Conservation (phyloP, 2,329 filamentous ascomycete genomes). For the Alternaria dauci region DNA sequence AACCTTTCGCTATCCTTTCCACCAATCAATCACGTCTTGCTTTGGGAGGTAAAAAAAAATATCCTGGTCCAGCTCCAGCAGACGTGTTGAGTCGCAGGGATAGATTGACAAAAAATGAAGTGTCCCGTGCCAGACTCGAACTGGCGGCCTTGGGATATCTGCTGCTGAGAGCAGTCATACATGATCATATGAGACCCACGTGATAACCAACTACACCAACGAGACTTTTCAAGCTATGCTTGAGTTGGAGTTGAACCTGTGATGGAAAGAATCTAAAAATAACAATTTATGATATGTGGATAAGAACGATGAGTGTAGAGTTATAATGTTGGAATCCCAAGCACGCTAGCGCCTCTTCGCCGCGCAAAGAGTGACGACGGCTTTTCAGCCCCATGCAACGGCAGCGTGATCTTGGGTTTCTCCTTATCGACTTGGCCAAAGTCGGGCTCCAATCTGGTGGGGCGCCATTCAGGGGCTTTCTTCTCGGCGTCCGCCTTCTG, state of each 20-base stretch:
- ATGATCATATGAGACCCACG: conserved; percentile 41
- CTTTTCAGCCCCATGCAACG: neutral
- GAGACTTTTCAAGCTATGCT: too few species aligned
- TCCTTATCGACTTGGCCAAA: too few species aligned
- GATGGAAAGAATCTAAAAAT: too few species aligned
- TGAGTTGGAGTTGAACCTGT: too few species aligned
- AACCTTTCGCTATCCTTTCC: too few species aligned
- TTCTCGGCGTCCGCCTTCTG: neutral
- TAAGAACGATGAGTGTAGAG: too few species aligned
- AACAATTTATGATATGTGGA: too few species aligned
- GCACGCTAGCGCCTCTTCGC: neutral
- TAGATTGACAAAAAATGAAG: neutral
- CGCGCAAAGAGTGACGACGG: neutral
- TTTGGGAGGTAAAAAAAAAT: neutral
- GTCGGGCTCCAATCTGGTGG: neutral
- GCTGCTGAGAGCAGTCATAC: conserved; percentile 33
- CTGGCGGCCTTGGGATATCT: conserved; percentile 42
- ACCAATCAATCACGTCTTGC: too few species aligned
- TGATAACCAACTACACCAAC: conserved; percentile 45
- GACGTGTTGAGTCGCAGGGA: neutral
- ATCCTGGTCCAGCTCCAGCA: neutral
- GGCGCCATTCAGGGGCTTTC: too few species aligned
- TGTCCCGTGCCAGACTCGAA: conserved; percentile 41
- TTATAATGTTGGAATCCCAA: too few species aligned
- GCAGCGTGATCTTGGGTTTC: neutral